These are phyloP conservation scores for Fusarium oligoseptatum DNA, from an alignment of 2,329 filamentous ascomycete species.

Conservation along the genomic window DNA sequence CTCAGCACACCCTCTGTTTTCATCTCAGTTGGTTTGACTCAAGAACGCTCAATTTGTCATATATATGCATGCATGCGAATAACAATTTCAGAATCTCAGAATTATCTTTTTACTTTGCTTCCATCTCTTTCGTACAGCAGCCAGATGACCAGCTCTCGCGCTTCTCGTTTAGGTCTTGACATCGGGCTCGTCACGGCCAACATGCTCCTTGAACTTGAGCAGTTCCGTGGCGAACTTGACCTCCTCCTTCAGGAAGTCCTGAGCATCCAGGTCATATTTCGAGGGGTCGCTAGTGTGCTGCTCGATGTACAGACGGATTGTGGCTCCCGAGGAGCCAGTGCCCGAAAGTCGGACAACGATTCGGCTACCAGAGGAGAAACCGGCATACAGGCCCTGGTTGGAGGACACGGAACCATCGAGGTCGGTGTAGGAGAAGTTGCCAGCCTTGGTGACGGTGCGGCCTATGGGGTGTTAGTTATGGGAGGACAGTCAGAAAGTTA, in stretches of 20 bases:
- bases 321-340: conserved; percentile 94
- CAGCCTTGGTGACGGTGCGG: conserved; percentile 88
- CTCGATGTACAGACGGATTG: conserved; percentile 97
- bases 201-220: conserved; percentile 92
- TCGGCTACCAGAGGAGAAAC: conserved; percentile 93
- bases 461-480: conserved; percentile 55
- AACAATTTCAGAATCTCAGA: conserved; percentile 43
- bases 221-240: conserved; percentile 87
- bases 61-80: conserved; percentile 40
- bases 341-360: conserved; percentile 96
- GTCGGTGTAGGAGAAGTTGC: conserved; percentile 98
- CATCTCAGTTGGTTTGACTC: conserved; percentile 31
- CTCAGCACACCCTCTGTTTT: conserved; percentile 18
- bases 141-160: neutral
- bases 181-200: conserved; percentile 92
- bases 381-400: conserved; percentile 95
- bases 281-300: conserved; percentile 88
- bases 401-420: conserved; percentile 96
- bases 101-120: conserved; percentile 35
- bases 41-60: conserved; percentile 47
- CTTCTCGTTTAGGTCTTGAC: conserved; percentile 82
- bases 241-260: conserved; percentile 93
- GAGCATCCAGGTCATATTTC: conserved; percentile 84
- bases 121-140: conserved; percentile 30
- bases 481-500: neutral